Percentiles rank a stretch among this genome's conserved stretches.
These are phyloP conservation scores for Saccharomyces hybrid DNA, from an alignment of 1,139 yeast genomes.

Conservation along the genomic window DNA sequence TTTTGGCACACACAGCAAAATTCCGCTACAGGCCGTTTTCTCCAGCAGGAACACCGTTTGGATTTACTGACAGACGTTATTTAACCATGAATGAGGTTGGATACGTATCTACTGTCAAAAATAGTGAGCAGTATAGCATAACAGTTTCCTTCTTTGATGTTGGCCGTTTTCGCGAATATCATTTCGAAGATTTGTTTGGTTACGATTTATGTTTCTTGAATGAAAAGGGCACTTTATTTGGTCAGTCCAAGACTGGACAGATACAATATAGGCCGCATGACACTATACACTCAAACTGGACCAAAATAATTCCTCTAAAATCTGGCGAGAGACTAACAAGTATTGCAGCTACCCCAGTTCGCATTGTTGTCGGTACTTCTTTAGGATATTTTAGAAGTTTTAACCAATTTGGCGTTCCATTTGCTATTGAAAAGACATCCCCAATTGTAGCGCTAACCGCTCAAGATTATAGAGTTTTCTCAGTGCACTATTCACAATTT, in stretches of 20 bases:
- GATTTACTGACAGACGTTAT: conserved; percentile 63
- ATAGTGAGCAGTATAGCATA: conserved; percentile 53
- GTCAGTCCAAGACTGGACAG: conserved; percentile 37
- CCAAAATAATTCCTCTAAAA: conserved; percentile 36
- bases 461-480: conserved; percentile 25
- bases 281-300: conserved; percentile 35
- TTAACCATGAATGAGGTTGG: conserved; percentile 77
- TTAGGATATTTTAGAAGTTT: conserved; percentile 50
- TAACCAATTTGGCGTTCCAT: conserved; percentile 50
- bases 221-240: conserved; percentile 59
- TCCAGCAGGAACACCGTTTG: conserved; percentile 79
- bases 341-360: conserved; percentile 44
- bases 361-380: conserved; percentile 48
- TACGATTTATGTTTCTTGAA: conserved; percentile 75
- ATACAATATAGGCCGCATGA: conserved; percentile 40
- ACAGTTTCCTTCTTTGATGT: conserved; percentile 85
- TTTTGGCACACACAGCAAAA: not conserved
- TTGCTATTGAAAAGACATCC: conserved; percentile 43
- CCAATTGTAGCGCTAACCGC: conserved; percentile 54
- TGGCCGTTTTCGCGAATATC: conserved; percentile 72
- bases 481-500: conserved; percentile 25
- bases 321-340: conserved; percentile 43
- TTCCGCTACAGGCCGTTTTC: conserved; percentile 36
- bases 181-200: conserved; percentile 66
- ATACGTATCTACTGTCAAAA: conserved; percentile 72